Base-by-base conservation (phyloP, 768 basidiomycete species). In the Kwoniella bestiolae region DNA sequence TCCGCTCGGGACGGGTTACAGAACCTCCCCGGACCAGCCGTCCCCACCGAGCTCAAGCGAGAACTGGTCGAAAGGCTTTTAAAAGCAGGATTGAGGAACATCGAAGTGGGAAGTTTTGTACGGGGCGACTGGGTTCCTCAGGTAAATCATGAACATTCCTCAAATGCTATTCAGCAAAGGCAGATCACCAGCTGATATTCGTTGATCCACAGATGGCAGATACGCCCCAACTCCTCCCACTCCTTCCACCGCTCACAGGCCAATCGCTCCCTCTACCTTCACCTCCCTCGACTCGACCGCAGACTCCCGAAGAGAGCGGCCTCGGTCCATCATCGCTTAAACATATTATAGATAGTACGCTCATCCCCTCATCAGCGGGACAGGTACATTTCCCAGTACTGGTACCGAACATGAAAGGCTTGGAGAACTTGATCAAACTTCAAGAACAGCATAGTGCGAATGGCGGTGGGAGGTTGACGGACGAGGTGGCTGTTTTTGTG, bases 121-220 rank as follows among this genome's bases (percentile, higher is more conserved):
- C 91, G 91, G 79, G 90, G 91, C 0, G 93, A 92, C 81, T 92
- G 92, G 90, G 90, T 94, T 26, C 93, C 92, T 0, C 93, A 94
- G 86, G 93, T 88, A 67, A 63, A 80, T 74, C 44, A 46, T 26
- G 31, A 49, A 28, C 28, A 18, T 35, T 5, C 34, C 2, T 23
- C 18, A 29, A 56, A 23, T 47, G n/a, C n/a, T n/a, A n/a, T n/a
- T n/a, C n/a, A n/a, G n/a, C n/a, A n/a, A n/a, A n/a, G n/a, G n/a
- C n/a, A n/a, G n/a, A n/a, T n/a, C n/a, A n/a, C n/a, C n/a, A n/a
- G 52, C 52, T 55, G 32, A 55, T 34, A 21, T 26, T 34, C n/a
- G 28, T 11, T 12, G 34, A 34, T 47, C 23, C n/a, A 0, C 18
- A 95, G 91, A 93, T 95, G 92, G 91, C 88, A 16, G 91, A 91